Evolutionary conservation across 768 basidiomycete genomes (phyloP).

Genomic region (Xerocomellus chrysenteron): DNA sequence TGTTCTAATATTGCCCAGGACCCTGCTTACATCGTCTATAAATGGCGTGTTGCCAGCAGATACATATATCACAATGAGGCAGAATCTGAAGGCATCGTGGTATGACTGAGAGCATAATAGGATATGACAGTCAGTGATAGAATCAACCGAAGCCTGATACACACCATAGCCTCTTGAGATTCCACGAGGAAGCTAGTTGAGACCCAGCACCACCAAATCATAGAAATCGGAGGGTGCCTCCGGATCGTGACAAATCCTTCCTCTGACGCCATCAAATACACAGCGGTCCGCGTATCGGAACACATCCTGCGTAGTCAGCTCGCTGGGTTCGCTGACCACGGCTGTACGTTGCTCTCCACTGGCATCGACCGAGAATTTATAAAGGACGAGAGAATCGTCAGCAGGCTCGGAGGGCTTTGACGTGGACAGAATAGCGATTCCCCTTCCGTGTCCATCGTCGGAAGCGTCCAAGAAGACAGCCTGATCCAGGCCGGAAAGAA

Average conservation of each 20-base stretch:
- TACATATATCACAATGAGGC: background rate
- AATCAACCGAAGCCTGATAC: background rate
- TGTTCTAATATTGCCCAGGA: background rate
- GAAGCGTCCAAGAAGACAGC: slow-evolving; percentile 10
- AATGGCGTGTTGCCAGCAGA: background rate
- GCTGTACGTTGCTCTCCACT: slow-evolving; percentile 15
- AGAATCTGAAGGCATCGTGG: background rate
- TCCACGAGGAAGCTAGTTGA: slow-evolving; percentile 7
- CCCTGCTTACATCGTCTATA: background rate
- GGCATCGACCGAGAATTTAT: slow-evolving; percentile 22
- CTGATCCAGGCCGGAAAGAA: slow-evolving; percentile 11
- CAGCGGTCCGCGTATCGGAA: background rate
- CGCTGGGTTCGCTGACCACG: slow-evolving; percentile 12
- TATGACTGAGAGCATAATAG: background rate
- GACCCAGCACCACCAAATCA: slow-evolving; percentile 15
- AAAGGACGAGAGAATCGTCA: background rate
- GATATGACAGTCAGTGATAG: background rate
- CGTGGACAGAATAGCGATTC: slow-evolving; percentile 10
- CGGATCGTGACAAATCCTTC: slow-evolving; percentile 17
- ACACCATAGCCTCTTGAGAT: background rate
- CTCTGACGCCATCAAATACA: slow-evolving; percentile 20
- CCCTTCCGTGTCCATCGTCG: slow-evolving; percentile 16
- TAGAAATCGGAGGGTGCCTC: background rate
- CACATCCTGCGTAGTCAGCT: slow-evolving; percentile 5
- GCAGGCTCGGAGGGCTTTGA: background rate